A percentile compares a stretch with the other conserved stretches of the same genome.
Evolutionary conservation across 2,329 filamentous ascomycete species (phyloP).

Genomic region (Coccinonectria pachysandricola): DNA sequence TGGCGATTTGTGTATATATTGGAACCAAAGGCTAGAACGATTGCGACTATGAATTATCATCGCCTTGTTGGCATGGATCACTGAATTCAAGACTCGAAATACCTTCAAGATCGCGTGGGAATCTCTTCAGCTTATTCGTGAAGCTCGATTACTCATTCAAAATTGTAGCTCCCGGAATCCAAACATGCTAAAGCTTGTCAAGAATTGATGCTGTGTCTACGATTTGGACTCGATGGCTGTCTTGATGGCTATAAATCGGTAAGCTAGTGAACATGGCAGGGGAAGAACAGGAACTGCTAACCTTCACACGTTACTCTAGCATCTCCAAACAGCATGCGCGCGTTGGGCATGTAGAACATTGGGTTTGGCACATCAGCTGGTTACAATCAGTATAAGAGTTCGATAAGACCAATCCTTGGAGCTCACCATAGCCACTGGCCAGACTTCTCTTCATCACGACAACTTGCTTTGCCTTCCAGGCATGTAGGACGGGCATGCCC

Average conservation of each 20-base stretch:
- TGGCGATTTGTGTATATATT: constrained; percentile 22
- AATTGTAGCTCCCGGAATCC: no score
- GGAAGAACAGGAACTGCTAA: constrained; percentile 27
- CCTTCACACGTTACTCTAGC: constrained; percentile 76
- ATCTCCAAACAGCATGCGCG: constrained; percentile 87
- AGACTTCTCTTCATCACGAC: constrained; percentile 89
- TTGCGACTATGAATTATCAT: constrained; percentile 6
- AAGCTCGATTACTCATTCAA: no score
- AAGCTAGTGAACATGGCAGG: constrained; percentile 6
- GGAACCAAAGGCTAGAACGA: constrained; percentile 12
- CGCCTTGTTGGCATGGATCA: no score
- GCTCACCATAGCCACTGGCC: constrained; percentile 73
- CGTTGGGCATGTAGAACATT: constrained; percentile 86
- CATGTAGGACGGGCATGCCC: constrained; percentile 85
- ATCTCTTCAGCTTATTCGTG: no score
- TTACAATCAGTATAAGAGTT: no score
- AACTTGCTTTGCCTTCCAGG: constrained; percentile 89
- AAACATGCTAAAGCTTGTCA: no score
- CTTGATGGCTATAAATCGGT: constrained; percentile 28
- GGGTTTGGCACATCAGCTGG: constrained; percentile 81
- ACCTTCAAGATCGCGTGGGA: no score
- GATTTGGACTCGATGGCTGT: constrained; percentile 27
- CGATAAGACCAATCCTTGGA: no score
- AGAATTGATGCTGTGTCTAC: no score
- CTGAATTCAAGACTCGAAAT: no score